Percentiles rank a stretch among this genome's conserved stretches.
Conservation (phyloP, 768 basidiomycete species). For the Porphyrellus cyaneotinctus region DNA sequence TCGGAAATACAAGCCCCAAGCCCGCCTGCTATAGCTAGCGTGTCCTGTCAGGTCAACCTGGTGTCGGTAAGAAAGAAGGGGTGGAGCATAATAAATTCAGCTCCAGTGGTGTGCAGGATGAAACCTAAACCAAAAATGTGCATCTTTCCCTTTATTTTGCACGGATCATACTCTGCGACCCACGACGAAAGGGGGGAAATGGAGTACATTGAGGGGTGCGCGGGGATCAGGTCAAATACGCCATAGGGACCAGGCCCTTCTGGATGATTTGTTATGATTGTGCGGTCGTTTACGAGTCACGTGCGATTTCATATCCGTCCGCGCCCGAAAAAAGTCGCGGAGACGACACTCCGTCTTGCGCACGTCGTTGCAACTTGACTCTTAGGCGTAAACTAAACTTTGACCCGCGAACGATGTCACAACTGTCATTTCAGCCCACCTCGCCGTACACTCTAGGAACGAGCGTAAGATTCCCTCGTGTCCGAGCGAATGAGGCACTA, state of each 20-base stretch:
- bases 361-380: not conserved
- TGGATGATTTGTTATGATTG: not conserved
- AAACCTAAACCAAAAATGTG: not conserved
- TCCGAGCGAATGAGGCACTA: not conserved
- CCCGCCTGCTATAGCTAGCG: not conserved
- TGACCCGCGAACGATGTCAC: conserved; percentile 37
- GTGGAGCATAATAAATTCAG: too few species aligned
- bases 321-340: conserved; percentile 3
- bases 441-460: conserved; percentile 36
- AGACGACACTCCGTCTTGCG: not conserved
- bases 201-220: too few species aligned
- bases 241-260: not conserved
- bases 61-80: too few species aligned
- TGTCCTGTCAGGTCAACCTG: not conserved
- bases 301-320: conserved; percentile 16
- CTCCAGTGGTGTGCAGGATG: too few species aligned
- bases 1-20: not conserved
- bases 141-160: too few species aligned
- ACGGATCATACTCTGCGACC: too few species aligned
- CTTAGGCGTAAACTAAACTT: not conserved
- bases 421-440: conserved; percentile 37
- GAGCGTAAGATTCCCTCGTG: conserved; percentile 32
- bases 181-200: too few species aligned
- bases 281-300: conserved; percentile 8
- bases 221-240: too few species aligned